These are phyloP conservation scores for Mucor saturninus DNA, from an alignment of 371 early-diverging fungal genomes.

Conservation along the genomic window DNA sequence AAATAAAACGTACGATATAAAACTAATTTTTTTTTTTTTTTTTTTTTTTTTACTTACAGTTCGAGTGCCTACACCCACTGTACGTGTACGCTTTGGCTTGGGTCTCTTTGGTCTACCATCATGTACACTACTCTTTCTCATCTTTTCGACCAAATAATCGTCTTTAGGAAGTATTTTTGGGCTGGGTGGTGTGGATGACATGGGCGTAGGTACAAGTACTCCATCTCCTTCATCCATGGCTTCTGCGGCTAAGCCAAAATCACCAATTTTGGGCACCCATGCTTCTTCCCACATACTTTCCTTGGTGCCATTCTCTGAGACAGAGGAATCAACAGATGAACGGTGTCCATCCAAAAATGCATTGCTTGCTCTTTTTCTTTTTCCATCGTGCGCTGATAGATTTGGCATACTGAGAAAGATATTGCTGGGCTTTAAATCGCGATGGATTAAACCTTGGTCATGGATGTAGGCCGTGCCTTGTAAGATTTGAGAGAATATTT, in stretches of 20 bases:
- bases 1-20: background rate
- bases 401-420: conserved; percentile 55
- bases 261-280: conserved; percentile 75
- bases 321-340: background rate
- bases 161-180: conserved; percentile 2
- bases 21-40: conserved; percentile 1
- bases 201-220: conserved; percentile 15
- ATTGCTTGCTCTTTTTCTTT: conserved; percentile 33
- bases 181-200: conserved; percentile 16
- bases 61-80: conserved; percentile 74
- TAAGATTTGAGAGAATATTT: conserved; percentile 59
- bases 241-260: conserved; percentile 84
- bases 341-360: background rate
- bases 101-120: conserved; percentile 8
- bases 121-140: background rate
- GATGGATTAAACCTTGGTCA: conserved; percentile 72
- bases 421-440: conserved; percentile 86
- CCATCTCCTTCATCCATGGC: conserved; percentile 26
- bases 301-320: background rate
- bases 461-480: conserved; percentile 80
- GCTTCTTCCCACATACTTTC: conserved; percentile 10
- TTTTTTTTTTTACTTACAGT: conserved; percentile 53
- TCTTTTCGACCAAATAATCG: background rate
- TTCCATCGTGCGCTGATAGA: background rate
- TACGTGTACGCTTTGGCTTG: conserved; percentile 28